Percentiles rank a stretch among this genome's conserved stretches.
These are phyloP conservation scores for Iberis amara DNA, from an alignment of 441 rosid species.

Conservation along the genomic window DNA sequence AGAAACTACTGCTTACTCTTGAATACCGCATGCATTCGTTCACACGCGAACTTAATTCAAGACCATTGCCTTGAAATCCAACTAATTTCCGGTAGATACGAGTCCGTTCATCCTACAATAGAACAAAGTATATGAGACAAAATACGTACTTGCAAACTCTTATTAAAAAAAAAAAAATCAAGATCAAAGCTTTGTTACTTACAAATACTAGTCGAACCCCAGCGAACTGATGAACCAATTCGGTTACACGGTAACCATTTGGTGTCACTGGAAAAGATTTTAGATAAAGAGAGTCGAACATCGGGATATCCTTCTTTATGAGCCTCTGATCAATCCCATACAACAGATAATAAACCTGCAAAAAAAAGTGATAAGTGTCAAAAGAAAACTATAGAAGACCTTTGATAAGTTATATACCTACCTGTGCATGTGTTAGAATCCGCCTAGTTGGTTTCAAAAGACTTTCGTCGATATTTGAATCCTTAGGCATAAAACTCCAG, in stretches of 20 bases:
- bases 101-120: slow-evolving; percentile 70
- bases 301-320: slow-evolving; percentile 42
- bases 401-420: slow-evolving; percentile 5
- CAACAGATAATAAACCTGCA: slow-evolving; percentile 59
- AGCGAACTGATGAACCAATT: slow-evolving; percentile 49
- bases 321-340: slow-evolving; percentile 56
- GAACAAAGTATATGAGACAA: slow-evolving; percentile 18
- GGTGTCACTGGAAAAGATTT: slow-evolving; percentile 75
- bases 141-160: slow-evolving; percentile 5
- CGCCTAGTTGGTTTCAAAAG: slow-evolving; percentile 45
- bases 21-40: slow-evolving; percentile 75
- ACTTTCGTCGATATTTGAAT: slow-evolving; percentile 53
- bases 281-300: slow-evolving; percentile 40
- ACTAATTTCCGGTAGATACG: slow-evolving; percentile 69
- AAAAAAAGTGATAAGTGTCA: slow-evolving; percentile 3
- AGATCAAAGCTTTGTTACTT: slow-evolving; percentile 28
- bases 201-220: slow-evolving; percentile 65
- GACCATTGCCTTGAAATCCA: slow-evolving; percentile 62
- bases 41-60: slow-evolving; percentile 70
- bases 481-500: slow-evolving; percentile 71
- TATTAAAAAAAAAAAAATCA: background rate
- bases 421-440: slow-evolving; percentile 79
- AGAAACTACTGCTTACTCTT: slow-evolving; percentile 54
- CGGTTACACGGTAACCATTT: slow-evolving; percentile 81
- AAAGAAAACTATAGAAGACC: background rate